Base-by-base conservation (phyloP, 768 basidiomycete species). In the Trametes maxima region DNA sequence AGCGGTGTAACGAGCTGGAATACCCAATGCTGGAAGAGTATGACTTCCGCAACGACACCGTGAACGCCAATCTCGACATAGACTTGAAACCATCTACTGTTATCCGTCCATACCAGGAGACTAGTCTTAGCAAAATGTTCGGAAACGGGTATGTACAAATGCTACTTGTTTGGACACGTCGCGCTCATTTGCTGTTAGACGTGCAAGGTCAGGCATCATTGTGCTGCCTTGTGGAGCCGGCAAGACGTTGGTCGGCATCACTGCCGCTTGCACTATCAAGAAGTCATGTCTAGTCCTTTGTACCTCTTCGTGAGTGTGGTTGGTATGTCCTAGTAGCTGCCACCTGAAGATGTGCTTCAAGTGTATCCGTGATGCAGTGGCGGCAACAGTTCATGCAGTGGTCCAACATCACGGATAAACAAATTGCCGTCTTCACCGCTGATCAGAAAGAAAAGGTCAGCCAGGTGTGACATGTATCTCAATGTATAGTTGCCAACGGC, bases 11-110 rank as follows among this genome's bases (percentile, higher is more conserved):
- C 69, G 96, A 97, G 67, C 82, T 98, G 40, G 95, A 98, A 71
- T 94, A 95, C 66, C 97, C 97, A 8, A 97, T 98, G 88, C 81
- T 99, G 45, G 97, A 99, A 73, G 97, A 99, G 76, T 99, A 99
- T 71, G 97, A 99, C 74, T 99, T 98, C 80, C 83, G 95, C 44
- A 96, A 98, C 71, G 97, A 99, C 73, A 94, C 92, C 0, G 78
- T 95, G 66, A 99, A 99, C 71, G 85, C 97, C 28, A 96, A 98
- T 74, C 82, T 99, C 46, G 97, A 99, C 71, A 99, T 99, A 59
- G 97, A 99, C 74, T 84, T 99, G 55, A 99, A 99, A 73, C 97
- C 97, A 2, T 91, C 94, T 37, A 98, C 97, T 2, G 90, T 96
- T 63, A 97, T 99, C 71, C 85, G 97, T 56, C 94, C 97, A 14